Conservation (phyloP, 2,329 filamentous ascomycete species). For the Lecanicillium sp. region DNA sequence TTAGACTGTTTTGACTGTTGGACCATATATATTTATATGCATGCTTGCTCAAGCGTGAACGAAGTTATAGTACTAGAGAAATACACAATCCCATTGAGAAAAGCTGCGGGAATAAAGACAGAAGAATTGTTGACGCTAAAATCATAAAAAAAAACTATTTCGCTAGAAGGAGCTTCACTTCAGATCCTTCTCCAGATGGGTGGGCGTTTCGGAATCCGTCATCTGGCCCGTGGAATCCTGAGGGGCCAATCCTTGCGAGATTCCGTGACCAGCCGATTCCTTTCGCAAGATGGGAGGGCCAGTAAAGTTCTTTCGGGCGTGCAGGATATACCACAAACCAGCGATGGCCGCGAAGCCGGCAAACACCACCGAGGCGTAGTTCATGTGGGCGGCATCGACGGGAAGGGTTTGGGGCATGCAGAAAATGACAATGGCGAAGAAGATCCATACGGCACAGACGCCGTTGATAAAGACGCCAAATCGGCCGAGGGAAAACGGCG, state of each 20-base stretch:
- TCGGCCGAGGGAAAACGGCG: constrained; percentile 59
- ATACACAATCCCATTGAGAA: too few relatives aligned
- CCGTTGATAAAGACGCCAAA: constrained; percentile 64
- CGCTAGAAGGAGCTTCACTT: too few relatives aligned
- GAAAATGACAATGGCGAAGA: constrained; percentile 62
- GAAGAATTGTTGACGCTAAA: too few relatives aligned
- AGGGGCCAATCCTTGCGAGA: constrained; percentile 5
- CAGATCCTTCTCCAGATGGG: not conserved
- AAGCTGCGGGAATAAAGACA: too few relatives aligned
- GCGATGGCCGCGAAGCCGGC: constrained; percentile 54
- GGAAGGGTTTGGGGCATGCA: constrained; percentile 63
- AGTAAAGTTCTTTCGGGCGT: constrained; percentile 56
- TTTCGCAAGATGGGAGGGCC: constrained; percentile 37
- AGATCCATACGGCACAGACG: constrained; percentile 63
- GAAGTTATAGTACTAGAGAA: too few relatives aligned
- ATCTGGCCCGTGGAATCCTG: constrained; percentile 3
- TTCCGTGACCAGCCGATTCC: not conserved
- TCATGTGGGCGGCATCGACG: constrained; percentile 51
- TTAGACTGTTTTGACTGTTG: too few relatives aligned
- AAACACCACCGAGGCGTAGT: constrained; percentile 61
- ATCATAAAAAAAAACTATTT: too few relatives aligned
- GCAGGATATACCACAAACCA: constrained; percentile 54
- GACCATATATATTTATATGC: too few relatives aligned
- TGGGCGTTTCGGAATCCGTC: not conserved
- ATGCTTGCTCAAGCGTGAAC: too few relatives aligned